Evolutionary conservation across 495 filamentous ascomycete species (phyloP), one percentile per base, ranked within the genome.

Genomic region (Massariosphaeria phaeospora): DNA sequence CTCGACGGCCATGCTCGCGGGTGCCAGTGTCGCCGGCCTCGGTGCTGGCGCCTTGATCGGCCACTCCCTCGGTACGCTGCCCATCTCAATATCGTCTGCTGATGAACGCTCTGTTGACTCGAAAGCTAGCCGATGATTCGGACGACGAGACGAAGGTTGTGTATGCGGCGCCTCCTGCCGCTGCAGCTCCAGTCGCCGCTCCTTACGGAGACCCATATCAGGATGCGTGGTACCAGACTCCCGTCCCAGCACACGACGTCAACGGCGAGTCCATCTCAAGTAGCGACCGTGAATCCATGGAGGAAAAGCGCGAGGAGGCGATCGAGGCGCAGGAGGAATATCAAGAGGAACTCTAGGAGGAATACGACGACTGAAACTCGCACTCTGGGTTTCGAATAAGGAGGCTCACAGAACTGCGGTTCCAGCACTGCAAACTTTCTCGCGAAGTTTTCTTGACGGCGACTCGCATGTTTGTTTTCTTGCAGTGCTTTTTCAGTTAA

Each of bases 271-370:
- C 65, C 1, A 59, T 62, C 30, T 54, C 50, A 29, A 59, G 48
- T 42, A 63, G 58, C 35, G 65, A 67, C 30, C 58, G 54, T 1
- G 61, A 61, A 27, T 27, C 17, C 6, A 21, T 62, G 8, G 47
- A 56, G 20, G 45, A 55, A 29, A 26, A 29, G 15, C 38, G 53
- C 21, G 23, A 62, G 31, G 48, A 49, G 17, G 34, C 44, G 26
- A 57, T 57, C 36, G 77, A 76, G 48, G 75, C 79, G 0, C 72
- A 76, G 57, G 83, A 87, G 17, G 86, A 89, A 38, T 81, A 76
- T 49, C 68, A 75, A 36, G 61, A 65, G 52, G 55, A 66, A 43
- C 25, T 66, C 11, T 62, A 59, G 38, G 48, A 63, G 42, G 53
- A 48, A 15, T 59, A 63, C 33, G 60, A 59, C 25, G 39, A 43